Conservation (phyloP, 768 basidiomycete genomes). For the Suillus placidus region DNA sequence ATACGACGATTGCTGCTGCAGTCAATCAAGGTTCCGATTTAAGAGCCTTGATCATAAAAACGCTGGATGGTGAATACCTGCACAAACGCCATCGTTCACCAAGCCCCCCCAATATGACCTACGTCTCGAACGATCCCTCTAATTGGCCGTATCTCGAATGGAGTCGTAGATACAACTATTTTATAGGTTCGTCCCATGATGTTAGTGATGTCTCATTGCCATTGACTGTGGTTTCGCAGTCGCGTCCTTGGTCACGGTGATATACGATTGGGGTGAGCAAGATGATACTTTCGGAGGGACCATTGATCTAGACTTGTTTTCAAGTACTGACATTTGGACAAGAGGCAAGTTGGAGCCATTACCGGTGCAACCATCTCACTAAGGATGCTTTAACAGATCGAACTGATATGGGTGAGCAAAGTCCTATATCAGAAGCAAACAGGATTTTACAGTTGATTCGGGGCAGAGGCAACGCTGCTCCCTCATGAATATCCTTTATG, state of each 20-base stretch:
- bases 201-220: neutral
- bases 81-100: neutral
- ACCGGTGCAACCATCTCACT: neutral
- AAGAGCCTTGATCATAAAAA: neutral
- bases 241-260: neutral
- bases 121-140: neutral
- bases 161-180: neutral
- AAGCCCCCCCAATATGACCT: neutral
- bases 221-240: neutral
- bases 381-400: neutral
- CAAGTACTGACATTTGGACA: neutral
- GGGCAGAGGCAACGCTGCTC: neutral
- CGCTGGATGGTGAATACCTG: neutral
- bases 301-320: neutral
- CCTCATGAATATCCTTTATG: neutral
- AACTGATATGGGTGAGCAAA: constrained; percentile 1
- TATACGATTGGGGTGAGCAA: constrained; percentile 1
- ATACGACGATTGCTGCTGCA: neutral
- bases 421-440: neutral
- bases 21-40: neutral
- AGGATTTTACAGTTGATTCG: neutral
- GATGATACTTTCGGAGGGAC: neutral
- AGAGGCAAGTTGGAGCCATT: neutral
- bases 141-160: neutral
- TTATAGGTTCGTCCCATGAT: neutral